Percentiles rank a stretch among this genome's conserved stretches.
phyloP scores from a whole-genome alignment of 225 moss, liverwort and hornwort species.

The Marchantia polymorpha region DNA sequence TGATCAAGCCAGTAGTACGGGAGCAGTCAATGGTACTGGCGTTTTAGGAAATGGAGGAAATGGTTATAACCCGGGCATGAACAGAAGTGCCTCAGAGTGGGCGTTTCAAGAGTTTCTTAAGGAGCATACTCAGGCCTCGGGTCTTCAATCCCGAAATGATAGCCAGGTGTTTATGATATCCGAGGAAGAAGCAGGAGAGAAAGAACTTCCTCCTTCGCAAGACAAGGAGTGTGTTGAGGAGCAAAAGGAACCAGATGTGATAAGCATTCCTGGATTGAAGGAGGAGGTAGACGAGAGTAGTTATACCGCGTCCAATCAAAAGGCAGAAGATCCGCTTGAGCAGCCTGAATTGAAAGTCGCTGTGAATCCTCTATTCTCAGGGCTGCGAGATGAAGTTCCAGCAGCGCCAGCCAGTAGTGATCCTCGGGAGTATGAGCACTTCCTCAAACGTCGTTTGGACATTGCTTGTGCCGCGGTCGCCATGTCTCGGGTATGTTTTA shows the following conservation, averaged over 20 bases:
- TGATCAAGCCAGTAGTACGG: conserved; percentile 4
- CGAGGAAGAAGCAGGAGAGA: conserved; percentile 28
- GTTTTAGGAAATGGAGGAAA: conserved; percentile 14
- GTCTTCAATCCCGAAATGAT: conserved; percentile 6
- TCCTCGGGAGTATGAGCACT: conserved; percentile 64
- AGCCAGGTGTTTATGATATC: conserved; percentile 21
- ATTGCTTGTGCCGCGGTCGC: conserved; percentile 80
- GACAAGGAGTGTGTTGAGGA: conserved; percentile 5
- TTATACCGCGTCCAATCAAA: background rate
- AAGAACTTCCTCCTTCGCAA: background rate
- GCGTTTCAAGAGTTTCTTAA: conserved; percentile 89
- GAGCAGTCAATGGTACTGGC: background rate
- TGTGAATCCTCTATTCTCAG: conserved; percentile 83
- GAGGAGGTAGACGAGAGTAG: conserved; percentile 1
- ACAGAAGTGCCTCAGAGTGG: conserved; percentile 79
- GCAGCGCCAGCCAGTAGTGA: conserved; percentile 50
- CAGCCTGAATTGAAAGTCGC: conserved; percentile 69
- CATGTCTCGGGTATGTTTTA: conserved; percentile 59
- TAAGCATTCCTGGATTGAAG: conserved; percentile 10
- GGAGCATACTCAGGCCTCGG: conserved; percentile 21
- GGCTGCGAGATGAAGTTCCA: conserved; percentile 66
- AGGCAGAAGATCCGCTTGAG: conserved; percentile 38
- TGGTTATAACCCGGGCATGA: conserved; percentile 41
- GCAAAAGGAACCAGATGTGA: conserved; percentile 12
- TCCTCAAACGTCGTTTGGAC: conserved; percentile 70